Evolutionary conservation across 2,329 filamentous ascomycete genomes (phyloP), one percentile per base, ranked within the genome.

Genomic region (Neonectria faginata): DNA sequence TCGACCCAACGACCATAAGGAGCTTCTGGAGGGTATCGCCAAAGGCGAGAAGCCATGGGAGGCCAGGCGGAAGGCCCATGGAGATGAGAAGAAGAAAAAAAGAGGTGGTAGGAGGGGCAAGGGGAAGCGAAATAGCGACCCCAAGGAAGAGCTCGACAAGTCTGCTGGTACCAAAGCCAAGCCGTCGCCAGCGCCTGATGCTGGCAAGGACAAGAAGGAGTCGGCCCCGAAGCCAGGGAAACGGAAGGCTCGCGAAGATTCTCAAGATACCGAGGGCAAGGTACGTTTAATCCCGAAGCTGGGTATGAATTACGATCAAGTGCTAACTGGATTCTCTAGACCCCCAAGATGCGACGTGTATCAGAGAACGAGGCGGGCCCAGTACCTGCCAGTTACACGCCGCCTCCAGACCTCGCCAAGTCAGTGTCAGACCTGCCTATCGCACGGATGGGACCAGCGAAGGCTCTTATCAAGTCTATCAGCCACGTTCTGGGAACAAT

Each of bases 1-100:
- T 82, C 87, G 87, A 57, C 96, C 96, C 0, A 87, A 93, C 60
- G 89, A 94, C 67, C 96, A 99, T 81, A 89, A 88, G 70, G 89
- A 91, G 65, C 88, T 97, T 3, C 81, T 99, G 4, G 90, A 90
- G 11, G 92, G 91, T 62, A 91, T 97, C 61, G 87, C 85, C 20
- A 88, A 86, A 45, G 96, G 95, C 5, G 93, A 97, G 80, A 91
- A 90, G 79, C 92, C 93, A 0, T 98, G 96, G 96, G 91, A 94
- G 75, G 87, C 87, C 57, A 83, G 88, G 41, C 88, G 89, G 14
- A 87, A 86, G 71, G 83, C 81, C 55, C 86, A 90, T 71, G 88
- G 91, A 72, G 86, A 88, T 57, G 88, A 90, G 79, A 80, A 86
- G 79, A 81, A 85, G 79, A 84, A 85, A 79, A 83, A 87, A 79